These are phyloP conservation scores for Microstegium vimineum DNA, from an alignment of 176 grass and related monocot species.

Conservation along the genomic window DNA sequence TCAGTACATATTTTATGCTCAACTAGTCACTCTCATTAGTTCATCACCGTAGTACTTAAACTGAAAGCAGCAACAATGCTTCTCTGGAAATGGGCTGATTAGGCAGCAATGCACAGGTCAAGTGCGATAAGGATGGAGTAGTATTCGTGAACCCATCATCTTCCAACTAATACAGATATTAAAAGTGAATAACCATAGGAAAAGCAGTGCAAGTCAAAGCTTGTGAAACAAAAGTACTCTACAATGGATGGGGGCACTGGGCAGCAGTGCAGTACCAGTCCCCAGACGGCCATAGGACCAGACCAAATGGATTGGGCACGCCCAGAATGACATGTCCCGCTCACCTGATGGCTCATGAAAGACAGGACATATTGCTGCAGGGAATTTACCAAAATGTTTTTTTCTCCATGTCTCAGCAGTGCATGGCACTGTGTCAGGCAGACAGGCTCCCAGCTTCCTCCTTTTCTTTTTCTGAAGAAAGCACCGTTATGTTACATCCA, in stretches of 20 bases:
- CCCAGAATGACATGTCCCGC: too few species aligned
- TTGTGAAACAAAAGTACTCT: neutral
- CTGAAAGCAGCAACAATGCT: neutral
- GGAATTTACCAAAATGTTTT: too few species aligned
- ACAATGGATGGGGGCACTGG: neutral
- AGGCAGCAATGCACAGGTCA: too few species aligned
- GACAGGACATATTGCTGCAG: neutral
- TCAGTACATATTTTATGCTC: too few species aligned
- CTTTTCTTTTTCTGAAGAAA: constrained; percentile 14
- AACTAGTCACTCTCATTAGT: neutral
- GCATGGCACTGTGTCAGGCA: neutral
- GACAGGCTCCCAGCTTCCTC: neutral
- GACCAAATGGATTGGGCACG: too few species aligned
- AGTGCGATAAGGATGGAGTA: neutral
- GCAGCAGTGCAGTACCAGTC: neutral
- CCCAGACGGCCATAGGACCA: too few species aligned
- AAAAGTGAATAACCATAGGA: neutral
- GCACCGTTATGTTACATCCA: constrained; percentile 6
- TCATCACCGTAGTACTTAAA: neutral
- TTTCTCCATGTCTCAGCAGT: neutral
- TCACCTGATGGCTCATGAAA: constrained; percentile 6
- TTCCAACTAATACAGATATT: neutral
- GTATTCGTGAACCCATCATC: neutral
- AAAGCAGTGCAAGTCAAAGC: neutral
- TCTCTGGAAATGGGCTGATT: neutral